Conservation (phyloP, 768 basidiomycete species). For the Tricholoma sp. region DNA sequence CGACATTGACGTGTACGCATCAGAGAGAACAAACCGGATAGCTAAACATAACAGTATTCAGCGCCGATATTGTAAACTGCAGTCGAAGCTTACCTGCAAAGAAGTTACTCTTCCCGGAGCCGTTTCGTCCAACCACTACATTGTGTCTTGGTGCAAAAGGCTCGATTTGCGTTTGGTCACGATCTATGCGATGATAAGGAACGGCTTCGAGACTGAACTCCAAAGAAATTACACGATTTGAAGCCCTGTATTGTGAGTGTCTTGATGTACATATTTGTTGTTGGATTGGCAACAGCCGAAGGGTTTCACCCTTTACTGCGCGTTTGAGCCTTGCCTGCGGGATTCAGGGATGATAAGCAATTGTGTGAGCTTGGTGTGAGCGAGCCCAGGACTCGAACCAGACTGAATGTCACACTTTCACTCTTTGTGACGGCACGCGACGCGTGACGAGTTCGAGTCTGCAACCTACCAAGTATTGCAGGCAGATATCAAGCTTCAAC, state of each 20-base stretch:
- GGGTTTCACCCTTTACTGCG: not conserved
- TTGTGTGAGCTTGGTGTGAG: too few species aligned
- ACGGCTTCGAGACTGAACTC: not conserved
- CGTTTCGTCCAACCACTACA: slow-evolving; percentile 96
- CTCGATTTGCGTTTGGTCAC: slow-evolving; percentile 88
- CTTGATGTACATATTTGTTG: slow-evolving; percentile 70
- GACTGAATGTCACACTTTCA: not conserved
- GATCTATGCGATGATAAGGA: slow-evolving; percentile 40
- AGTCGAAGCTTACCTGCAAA: slow-evolving; percentile 67
- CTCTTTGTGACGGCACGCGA: slow-evolving; percentile 1
- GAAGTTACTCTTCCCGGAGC: slow-evolving; percentile 98
- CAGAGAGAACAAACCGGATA: slow-evolving; percentile 95
- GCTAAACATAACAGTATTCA: slow-evolving; percentile 38
- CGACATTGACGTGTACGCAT: slow-evolving; percentile 95
- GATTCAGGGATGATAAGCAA: not conserved
- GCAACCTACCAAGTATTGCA: too few species aligned
- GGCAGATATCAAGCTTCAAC: too few species aligned
- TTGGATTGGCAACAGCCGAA: not conserved
- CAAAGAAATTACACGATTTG: slow-evolving; percentile 81
- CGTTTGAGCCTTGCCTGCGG: not conserved
- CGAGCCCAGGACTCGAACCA: not conserved
- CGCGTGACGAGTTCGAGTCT: not conserved
- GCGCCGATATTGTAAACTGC: not conserved
- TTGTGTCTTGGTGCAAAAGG: slow-evolving; percentile 93
- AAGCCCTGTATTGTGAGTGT: slow-evolving; percentile 92